Conservation (phyloP, 257 asterid genomes). For the Henckelia pumila region DNA sequence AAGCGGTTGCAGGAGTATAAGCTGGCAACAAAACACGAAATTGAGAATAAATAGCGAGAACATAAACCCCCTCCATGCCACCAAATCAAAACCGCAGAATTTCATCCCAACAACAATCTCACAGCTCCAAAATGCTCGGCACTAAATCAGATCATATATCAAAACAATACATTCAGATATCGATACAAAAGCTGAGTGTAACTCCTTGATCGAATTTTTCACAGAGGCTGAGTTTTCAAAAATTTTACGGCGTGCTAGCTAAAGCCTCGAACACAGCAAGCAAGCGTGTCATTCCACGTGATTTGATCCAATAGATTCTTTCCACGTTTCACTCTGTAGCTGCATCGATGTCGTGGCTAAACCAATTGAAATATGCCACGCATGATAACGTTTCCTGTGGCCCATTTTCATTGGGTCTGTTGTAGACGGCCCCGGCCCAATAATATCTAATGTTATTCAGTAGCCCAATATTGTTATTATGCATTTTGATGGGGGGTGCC, state of each 20-base stretch:
- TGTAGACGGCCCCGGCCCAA: background rate
- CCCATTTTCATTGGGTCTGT: background rate
- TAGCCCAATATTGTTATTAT: background rate
- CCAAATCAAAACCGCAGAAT: conserved; percentile 47
- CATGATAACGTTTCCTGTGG: background rate
- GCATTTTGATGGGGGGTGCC: too few species aligned
- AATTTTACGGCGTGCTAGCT: too few species aligned
- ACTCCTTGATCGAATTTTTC: background rate
- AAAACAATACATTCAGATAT: background rate
- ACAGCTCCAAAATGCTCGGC: conserved; percentile 12
- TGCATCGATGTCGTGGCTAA: background rate
- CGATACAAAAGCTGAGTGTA: background rate
- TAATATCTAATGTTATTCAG: too few species aligned
- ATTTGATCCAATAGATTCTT: background rate
- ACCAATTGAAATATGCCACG: background rate
- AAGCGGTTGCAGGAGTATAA: conserved; percentile 75
- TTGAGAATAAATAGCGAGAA: conserved; percentile 48
- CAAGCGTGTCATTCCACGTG: background rate
- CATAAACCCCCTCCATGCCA: conserved; percentile 59
- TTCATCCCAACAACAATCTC: conserved; percentile 39
- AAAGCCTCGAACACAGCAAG: background rate
- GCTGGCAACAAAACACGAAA: conserved; percentile 72
- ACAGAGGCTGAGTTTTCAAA: background rate
- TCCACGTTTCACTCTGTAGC: background rate
- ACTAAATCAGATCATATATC: background rate